Conservation (phyloP, 768 basidiomycete genomes). For the Kwoniella heveanensis region DNA sequence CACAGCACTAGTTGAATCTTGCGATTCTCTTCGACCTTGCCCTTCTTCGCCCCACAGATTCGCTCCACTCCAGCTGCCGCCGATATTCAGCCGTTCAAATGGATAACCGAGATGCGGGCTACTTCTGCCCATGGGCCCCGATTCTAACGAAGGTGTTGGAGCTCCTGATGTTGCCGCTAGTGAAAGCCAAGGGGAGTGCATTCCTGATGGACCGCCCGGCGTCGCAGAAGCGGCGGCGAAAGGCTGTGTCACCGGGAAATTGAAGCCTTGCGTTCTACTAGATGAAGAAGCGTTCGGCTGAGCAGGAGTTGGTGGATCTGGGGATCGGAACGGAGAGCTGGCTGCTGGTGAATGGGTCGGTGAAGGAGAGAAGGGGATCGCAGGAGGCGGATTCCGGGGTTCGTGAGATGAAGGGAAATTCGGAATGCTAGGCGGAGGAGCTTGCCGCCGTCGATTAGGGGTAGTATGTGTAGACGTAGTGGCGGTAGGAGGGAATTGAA, state of each 20-base stretch:
- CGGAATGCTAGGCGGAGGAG: constrained; percentile 35
- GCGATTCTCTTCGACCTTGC: constrained; percentile 15
- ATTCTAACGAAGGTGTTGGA: constrained; percentile 50
- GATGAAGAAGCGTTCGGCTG: not conserved
- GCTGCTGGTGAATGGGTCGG: constrained; percentile 31
- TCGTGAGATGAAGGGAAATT: constrained; percentile 35
- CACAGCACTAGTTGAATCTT: constrained; percentile 10
- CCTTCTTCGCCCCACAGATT: constrained; percentile 39
- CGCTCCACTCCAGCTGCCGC: constrained; percentile 46
- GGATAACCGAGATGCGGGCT: constrained; percentile 54
- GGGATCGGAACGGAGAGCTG: constrained; percentile 33
- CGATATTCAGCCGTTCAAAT: constrained; percentile 52
- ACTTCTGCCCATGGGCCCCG: constrained; percentile 36
- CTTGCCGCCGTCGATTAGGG: constrained; percentile 26
- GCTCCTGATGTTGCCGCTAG: constrained; percentile 50
- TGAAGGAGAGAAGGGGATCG: constrained; percentile 30
- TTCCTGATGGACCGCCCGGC: not conserved
- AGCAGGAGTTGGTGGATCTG: constrained; percentile 15
- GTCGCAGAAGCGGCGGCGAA: constrained; percentile 6
- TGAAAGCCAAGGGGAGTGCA: constrained; percentile 46
- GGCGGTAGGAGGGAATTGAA: constrained; percentile 13
- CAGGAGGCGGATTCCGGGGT: constrained; percentile 23
- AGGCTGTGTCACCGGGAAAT: constrained; percentile 10
- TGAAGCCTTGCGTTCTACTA: constrained; percentile 14
- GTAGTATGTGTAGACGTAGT: constrained; percentile 2